Conservation (phyloP, 495 filamentous ascomycete species). For the Xylaria acuta region DNA sequence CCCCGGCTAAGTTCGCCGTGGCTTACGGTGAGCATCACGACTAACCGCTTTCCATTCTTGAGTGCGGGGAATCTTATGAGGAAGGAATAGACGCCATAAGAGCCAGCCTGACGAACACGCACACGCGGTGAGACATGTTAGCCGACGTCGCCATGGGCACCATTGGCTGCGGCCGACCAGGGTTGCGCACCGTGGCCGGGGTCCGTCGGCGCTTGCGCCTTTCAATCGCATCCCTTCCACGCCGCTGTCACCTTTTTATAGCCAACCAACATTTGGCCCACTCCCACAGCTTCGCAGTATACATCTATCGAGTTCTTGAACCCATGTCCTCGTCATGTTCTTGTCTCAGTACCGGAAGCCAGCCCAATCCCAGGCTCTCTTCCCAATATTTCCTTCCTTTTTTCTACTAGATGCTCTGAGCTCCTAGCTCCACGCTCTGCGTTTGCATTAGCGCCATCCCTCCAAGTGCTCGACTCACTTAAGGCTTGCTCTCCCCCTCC, state of each 20-base stretch:
- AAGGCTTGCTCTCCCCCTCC: conserved; percentile 20
- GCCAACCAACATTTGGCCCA: conserved; percentile 39
- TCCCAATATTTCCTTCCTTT: conserved; percentile 28
- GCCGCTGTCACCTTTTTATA: conserved; percentile 41
- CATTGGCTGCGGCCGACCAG: conserved; percentile 39
- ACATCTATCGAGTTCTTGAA: conserved; percentile 29
- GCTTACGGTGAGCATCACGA: conserved; percentile 3
- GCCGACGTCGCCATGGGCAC: conserved; percentile 34
- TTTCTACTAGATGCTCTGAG: conserved; percentile 34
- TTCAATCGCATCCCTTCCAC: conserved; percentile 36
- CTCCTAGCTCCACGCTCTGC: conserved; percentile 29
- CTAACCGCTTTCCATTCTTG: not conserved
- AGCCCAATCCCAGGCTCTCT: conserved; percentile 21
- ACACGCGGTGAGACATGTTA: conserved; percentile 36
- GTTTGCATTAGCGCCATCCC: conserved; percentile 34
- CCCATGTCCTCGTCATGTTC: conserved; percentile 32
- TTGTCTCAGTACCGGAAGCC: conserved; percentile 40
- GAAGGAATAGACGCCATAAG: conserved; percentile 21
- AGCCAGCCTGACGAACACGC: conserved; percentile 2
- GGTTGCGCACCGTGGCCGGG: conserved; percentile 36
- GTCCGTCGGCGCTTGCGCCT: conserved; percentile 42
- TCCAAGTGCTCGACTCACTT: conserved; percentile 30
- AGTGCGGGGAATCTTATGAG: conserved; percentile 12
- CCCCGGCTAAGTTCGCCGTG: not conserved
- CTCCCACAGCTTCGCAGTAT: conserved; percentile 29